Evolutionary conservation across 495 filamentous ascomycete genomes (phyloP), one percentile per base, ranked within the genome.

Genomic region (Xylaria flabelliformis): DNA sequence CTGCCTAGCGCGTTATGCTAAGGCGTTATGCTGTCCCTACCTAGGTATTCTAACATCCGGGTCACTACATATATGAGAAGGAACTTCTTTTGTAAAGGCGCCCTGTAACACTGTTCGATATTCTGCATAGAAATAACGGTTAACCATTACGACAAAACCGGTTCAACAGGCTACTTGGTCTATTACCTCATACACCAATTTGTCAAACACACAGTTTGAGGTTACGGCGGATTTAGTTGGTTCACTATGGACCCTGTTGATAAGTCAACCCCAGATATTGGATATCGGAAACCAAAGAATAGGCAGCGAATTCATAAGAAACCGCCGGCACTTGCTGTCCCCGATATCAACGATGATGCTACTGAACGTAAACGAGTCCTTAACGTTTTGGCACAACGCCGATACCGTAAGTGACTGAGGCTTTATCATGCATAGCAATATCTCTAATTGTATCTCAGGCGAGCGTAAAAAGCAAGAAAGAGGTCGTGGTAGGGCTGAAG

Each of bases 371-470:
- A 86, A 77, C 79, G 85, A 1, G 79, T 85, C 17, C 70, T 88
- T 42, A 88, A 86, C 70, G 80, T 86, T 3, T 78, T 88, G 4
- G 85, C 85, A 4, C 85, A 86, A 75, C 77, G 85, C 21, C 75
- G 85, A 81, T 87, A 87, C 69, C 80, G 85, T 87, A 73, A 62
- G 82, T 13, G 64, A n/a, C n/a, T 21, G 26, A 55, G 4, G 13
- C 24, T 21, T 36, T 19, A 4, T 39, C 17, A 61, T 51, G 3
- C 8, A 66, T 32, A 0, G 29, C 21, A n/a, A 12, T 61, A 32
- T 48, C 4, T 59, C 67, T 69, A 59, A 69, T 17, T 50, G 13
- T n/a, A 34, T 21, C 39, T 24, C 42, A 81, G 79, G 79, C 10
- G 75, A 81, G 48, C 73, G 75, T 13, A 81, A 80, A 50, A 68